Evolutionary conservation across 2,329 filamentous ascomycete species (phyloP).

Genomic region (Fusarium albosuccineum): DNA sequence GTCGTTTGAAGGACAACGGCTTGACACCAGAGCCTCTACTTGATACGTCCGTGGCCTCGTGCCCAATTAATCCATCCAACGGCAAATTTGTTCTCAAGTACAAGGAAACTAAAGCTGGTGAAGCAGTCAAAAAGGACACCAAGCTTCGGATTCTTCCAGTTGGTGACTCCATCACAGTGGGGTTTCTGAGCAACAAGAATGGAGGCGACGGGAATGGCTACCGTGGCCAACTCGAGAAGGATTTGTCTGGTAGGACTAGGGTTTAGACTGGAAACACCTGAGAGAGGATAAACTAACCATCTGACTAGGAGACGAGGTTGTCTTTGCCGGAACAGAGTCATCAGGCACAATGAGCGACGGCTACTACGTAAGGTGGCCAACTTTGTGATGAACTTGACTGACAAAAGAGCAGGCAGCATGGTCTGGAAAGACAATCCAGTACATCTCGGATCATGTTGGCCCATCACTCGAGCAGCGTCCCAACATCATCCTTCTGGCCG

Average conservation of each 20-base stretch:
- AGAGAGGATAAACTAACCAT: not conserved
- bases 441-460: constrained; percentile 20
- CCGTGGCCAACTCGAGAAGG: constrained; percentile 3
- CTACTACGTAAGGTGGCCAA: constrained; percentile 8
- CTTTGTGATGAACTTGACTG: not conserved
- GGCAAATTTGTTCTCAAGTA: not conserved
- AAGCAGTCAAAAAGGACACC: constrained; percentile 5
- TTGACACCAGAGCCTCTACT: not conserved
- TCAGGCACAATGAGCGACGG: constrained; percentile 8
- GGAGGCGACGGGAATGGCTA: constrained; percentile 22
- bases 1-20: not conserved
- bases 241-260: constrained; percentile 13
- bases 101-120: not conserved
- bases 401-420: constrained; percentile 20
- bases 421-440: constrained; percentile 28
- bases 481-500: constrained; percentile 23
- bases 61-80: not conserved
- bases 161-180: constrained; percentile 27
- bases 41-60: not conserved
- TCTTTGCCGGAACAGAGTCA: constrained; percentile 23
- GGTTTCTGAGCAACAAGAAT: constrained; percentile 15
- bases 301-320: constrained; percentile 1
- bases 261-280: not conserved
- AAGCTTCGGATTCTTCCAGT: constrained; percentile 17
- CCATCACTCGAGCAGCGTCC: constrained; percentile 15